Base-by-base conservation (phyloP, 768 basidiomycete species). In the Floccularia luteovirens region DNA sequence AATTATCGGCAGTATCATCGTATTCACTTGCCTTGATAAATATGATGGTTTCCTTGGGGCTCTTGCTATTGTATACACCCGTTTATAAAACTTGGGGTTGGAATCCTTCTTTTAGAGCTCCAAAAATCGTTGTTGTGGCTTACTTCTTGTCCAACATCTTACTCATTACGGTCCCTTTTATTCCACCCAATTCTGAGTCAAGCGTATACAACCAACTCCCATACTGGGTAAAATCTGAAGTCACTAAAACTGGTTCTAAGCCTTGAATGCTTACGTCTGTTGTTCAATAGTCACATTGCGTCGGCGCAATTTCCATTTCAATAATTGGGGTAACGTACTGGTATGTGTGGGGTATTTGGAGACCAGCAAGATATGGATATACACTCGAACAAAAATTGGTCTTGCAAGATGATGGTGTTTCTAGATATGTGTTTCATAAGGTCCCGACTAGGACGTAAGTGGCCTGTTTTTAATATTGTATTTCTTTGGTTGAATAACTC, bases 91-190 rank as follows among this genome's bases (percentile, higher is more conserved):
- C 53, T 0, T 73, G 68, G 54, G 54, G 62, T 0, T 87, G 84
- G 84, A 51, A 67, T 19, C 82, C 83, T 3, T 84, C 83, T 0
- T 85, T 78, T 60, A 66, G 60, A 28, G 72, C 80, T 1, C 72
- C 76, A 14, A 74, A 64, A 35, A 33, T 47, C 16, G 62, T 73
- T 17, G 62, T 75, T 1, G 43, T 67, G 2, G 60, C 77, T 23
- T 86, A 82, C 62, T 70, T 80, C 43, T 42, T 78, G 4, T 79
- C 81, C 2, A 85, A 86, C 45, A 30, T 82, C 12, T 81, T 84
- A 54, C 61, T 87, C 14, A 56, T 74, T n/a, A 45, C 69, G 24
- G 72, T 75, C 3, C 82, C 84, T 0, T 60, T 84, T 36, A 59
- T 84, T 21, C 82, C 83, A 3, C 84, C 84, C 1, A 52, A 61